A percentile compares a stretch with the other conserved stretches of the same genome.
These are phyloP conservation scores for Artomyces pyxidatus DNA, from an alignment of 768 basidiomycete genomes.

Conservation along the genomic window DNA sequence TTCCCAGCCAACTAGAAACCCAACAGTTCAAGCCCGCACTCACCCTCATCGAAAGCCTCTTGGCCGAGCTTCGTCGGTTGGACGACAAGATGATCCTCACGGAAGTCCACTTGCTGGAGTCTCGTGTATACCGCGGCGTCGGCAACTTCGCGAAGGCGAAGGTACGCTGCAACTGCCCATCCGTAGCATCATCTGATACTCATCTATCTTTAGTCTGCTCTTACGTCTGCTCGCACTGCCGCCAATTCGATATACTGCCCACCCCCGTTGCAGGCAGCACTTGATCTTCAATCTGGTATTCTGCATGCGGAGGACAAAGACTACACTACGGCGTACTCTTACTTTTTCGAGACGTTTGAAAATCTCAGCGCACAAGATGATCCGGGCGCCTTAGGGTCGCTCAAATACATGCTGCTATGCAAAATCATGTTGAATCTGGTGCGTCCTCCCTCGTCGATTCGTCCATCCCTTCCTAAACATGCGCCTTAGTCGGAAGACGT, in stretches of 20 bases:
- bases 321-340: constrained; percentile 94
- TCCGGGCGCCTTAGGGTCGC: constrained; percentile 59
- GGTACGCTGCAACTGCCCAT: constrained; percentile 30
- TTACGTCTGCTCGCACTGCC: constrained; percentile 87
- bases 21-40: constrained; percentile 74
- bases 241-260: constrained; percentile 95
- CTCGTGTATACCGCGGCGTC: constrained; percentile 81
- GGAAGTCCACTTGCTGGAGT: constrained; percentile 92
- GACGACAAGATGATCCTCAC: constrained; percentile 99
- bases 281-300: constrained; percentile 69
- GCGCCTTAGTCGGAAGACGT: constrained; percentile 84
- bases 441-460: constrained; percentile 17
- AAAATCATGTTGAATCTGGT: constrained; percentile 98
- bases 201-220: constrained; percentile 49
- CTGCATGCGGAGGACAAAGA: constrained; percentile 97
- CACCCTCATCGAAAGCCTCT: constrained; percentile 72
- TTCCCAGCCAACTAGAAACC: constrained; percentile 67
- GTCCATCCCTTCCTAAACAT: neutral
- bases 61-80: constrained; percentile 84
- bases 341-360: constrained; percentile 97
- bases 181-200: neutral
- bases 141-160: constrained; percentile 89
- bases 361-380: constrained; percentile 70
- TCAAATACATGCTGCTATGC: constrained; percentile 98
- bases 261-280: constrained; percentile 50